Evolutionary conservation across 305 asterid species (phyloP), one percentile per base, ranked within the genome.

Genomic region (Fraxinus nigra): DNA sequence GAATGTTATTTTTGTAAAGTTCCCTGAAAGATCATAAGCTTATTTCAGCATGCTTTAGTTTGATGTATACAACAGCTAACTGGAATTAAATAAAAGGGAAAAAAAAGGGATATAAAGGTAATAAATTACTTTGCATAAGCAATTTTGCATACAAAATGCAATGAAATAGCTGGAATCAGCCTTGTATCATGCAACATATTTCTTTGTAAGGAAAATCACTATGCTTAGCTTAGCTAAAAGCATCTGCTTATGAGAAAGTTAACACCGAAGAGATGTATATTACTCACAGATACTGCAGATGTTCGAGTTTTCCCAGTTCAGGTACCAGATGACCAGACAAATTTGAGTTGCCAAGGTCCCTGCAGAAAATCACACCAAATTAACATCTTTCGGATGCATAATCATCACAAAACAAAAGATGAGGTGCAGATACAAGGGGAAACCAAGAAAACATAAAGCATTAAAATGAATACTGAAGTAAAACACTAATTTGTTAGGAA

Each of bases 321-420:
- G 95, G 90, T 59, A 91, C 97, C 73, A 93, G 86, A 83, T 90
- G 90, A 80, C 98, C 98, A 54, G 94, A 89, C 84, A 93, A 82
- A 77, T 93, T 91, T 63, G 95, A 89, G 89, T 92, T 93, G 70
- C 98, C 98, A 70, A 92, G 94, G 83, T 93, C 97, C 89, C 97
- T 93, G 86, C 81, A 51, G 79, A 72, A 89, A 84, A 74, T 8
- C n/a, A 81, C 32, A 35, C 30, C 73, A 75, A 74, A 78, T 67
- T 18, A 20, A 76, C 67, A 28, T 84, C 79, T 79, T 54, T 40
- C 46, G 79, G 75, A 73, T n/a, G 30, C 77, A 82, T 48, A 13
- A 59, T 20, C 82, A 86, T 79, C 78, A 80, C 63, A 77, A 79
- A 77, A 37, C 72, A 79, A 26, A 81, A 59, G 32, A 46, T 1